These are phyloP conservation scores for Rhizoctonia solani DNA, from an alignment of 1,284 basidiomycete species.

Conservation along the genomic window DNA sequence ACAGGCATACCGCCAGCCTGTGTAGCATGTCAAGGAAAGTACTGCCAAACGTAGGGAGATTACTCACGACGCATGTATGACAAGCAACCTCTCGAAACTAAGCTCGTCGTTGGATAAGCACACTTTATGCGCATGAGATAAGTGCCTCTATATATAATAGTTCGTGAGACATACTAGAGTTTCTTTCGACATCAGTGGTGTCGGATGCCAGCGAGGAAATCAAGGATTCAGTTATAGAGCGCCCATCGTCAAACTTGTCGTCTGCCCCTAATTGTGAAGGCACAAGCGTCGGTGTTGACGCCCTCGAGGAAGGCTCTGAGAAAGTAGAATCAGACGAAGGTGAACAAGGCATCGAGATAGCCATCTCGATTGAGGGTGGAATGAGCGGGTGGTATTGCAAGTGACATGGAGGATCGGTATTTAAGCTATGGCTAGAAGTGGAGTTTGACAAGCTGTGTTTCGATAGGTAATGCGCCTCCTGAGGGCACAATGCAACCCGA, in stretches of 20 bases:
- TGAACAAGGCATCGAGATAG: neutral
- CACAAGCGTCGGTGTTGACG: constrained; percentile 23
- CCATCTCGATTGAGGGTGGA: neutral
- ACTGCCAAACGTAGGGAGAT: neutral
- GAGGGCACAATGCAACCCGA: constrained; percentile 19
- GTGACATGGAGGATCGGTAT: constrained; percentile 8
- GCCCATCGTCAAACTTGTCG: constrained; percentile 16
- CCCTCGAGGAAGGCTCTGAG: constrained; percentile 21
- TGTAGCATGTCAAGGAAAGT: constrained; percentile 2
- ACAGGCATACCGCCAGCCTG: constrained; percentile 44
- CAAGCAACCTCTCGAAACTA: constrained; percentile 13
- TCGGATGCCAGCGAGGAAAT: neutral
- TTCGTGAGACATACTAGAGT: neutral
- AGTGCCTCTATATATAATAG: neutral
- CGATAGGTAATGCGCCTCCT: constrained; percentile 14
- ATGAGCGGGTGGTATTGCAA: neutral
- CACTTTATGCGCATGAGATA: neutral
- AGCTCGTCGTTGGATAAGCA: constrained; percentile 9
- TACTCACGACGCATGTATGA: constrained; percentile 38
- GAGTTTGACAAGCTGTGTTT: constrained; percentile 22
- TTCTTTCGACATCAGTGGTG: constrained; percentile 19
- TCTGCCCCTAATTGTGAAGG: neutral
- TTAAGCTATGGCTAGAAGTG: constrained; percentile 18
- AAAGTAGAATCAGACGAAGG: constrained; percentile 1
- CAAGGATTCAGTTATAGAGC: neutral